Conservation (phyloP, 2,329 filamentous ascomycete species). For the Monosporascus sp. region DNA sequence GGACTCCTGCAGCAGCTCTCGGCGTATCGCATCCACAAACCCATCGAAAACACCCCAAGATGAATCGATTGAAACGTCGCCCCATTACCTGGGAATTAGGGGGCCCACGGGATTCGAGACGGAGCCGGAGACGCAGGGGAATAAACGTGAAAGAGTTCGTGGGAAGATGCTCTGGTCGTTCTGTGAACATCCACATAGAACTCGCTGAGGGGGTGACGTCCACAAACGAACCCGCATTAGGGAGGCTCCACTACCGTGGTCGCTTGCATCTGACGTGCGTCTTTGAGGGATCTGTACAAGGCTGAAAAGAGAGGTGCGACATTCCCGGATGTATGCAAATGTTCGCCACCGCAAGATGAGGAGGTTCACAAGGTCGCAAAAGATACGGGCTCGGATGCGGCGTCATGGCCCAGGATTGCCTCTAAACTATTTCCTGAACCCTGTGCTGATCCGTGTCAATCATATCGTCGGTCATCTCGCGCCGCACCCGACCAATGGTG, state of each 20-base stretch:
- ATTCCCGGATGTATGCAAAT: constrained; percentile 7
- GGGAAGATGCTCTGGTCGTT: too few relatives aligned
- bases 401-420: background rate
- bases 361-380: constrained; percentile 5
- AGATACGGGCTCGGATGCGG: constrained; percentile 1
- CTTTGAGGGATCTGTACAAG: constrained; percentile 23
- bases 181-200: background rate
- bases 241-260: constrained; percentile 1
- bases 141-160: too few relatives aligned
- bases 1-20: too few relatives aligned
- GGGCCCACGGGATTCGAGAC: too few relatives aligned
- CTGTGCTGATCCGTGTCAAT: background rate
- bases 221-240: background rate
- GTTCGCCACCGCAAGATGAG: constrained; percentile 5
- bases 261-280: constrained; percentile 25
- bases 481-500: background rate
- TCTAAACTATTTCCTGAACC: background rate
- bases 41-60: too few relatives aligned
- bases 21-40: too few relatives aligned
- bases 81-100: too few relatives aligned
- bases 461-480: background rate
- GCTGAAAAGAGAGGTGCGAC: constrained; percentile 25
- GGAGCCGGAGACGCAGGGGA: too few relatives aligned
- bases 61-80: too few relatives aligned
- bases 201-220: background rate